A percentile compares a stretch with the other conserved stretches of the same genome.
phyloP scores from a whole-genome alignment of 2,329 filamentous ascomycete genomes.

The Sarocladiaceae sp. region DNA sequence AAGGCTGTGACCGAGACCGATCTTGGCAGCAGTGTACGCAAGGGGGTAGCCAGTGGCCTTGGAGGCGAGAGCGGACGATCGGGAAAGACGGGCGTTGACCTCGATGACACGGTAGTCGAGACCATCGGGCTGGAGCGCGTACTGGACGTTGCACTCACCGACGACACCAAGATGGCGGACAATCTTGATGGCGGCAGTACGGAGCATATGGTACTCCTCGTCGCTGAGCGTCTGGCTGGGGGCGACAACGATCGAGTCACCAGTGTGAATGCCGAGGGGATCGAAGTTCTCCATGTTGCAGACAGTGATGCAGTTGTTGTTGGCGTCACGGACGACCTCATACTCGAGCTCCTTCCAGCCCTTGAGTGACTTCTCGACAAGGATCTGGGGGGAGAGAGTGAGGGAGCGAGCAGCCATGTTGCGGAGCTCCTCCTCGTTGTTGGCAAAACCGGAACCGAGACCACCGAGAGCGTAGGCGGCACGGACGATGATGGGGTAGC shows the following conservation, averaged over 20 bases:
- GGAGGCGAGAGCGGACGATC: constrained; percentile 92
- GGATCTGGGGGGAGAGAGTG: constrained; percentile 88
- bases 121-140: constrained; percentile 91
- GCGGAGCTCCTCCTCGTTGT: constrained; percentile 87
- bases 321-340: constrained; percentile 92
- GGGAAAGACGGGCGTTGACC: constrained; percentile 96
- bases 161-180: constrained; percentile 95
- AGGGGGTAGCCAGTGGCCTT: constrained; percentile 97
- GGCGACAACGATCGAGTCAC: constrained; percentile 97
- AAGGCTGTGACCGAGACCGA: constrained; percentile 89
- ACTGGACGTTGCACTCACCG: constrained; percentile 98
- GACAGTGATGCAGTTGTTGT: constrained; percentile 98
- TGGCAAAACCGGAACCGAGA: constrained; percentile 91
- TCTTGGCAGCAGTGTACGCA: constrained; percentile 96
- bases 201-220: constrained; percentile 99
- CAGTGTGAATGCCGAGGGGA: constrained; percentile 93
- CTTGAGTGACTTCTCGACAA: constrained; percentile 98
- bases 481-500: constrained; percentile 96
- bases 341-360: constrained; percentile 99
- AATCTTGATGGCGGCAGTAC: constrained; percentile 95
- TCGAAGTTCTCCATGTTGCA: constrained; percentile 87
- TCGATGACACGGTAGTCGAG: constrained; percentile 98
- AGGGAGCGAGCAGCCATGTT: constrained; percentile 90
- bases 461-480: constrained; percentile 95
- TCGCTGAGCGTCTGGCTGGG: constrained; percentile 95